phyloP scores from a whole-genome alignment of 306 rosid genomes.

The Vicia villosa region DNA sequence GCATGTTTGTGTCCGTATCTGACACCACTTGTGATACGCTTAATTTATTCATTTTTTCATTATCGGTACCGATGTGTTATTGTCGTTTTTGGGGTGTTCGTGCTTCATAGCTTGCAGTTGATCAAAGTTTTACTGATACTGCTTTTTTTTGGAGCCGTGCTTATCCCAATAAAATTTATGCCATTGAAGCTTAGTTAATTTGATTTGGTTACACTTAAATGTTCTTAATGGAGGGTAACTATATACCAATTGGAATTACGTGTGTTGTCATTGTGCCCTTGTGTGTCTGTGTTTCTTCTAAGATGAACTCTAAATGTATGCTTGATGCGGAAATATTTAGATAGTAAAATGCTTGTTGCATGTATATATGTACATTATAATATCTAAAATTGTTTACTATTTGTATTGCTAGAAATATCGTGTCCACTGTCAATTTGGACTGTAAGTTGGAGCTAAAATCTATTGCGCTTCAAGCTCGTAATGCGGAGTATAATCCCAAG shows the following conservation, averaged over 20 bases:
- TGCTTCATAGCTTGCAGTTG: too few relatives aligned
- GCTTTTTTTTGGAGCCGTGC: not conserved
- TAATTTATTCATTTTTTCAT: too few relatives aligned
- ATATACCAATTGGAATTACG: not conserved
- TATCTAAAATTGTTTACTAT: not conserved
- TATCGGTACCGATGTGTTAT: too few relatives aligned
- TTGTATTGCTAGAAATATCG: slow-evolving; percentile 65
- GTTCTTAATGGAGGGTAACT: not conserved
- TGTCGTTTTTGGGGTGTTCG: too few relatives aligned
- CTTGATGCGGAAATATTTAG: not conserved
- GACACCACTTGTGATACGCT: too few relatives aligned
- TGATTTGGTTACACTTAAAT: not conserved
- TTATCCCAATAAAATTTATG: not conserved
- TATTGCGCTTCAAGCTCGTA: slow-evolving; percentile 89
- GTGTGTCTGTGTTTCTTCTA: not conserved
- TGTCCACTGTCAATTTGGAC: slow-evolving; percentile 88
- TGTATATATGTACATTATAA: slow-evolving; percentile 7
- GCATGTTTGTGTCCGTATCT: too few relatives aligned
- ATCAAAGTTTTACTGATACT: not conserved
- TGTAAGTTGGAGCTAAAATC: slow-evolving; percentile 92
- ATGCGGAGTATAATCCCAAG: slow-evolving; percentile 97
- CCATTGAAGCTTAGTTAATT: not conserved
- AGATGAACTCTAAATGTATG: slow-evolving; percentile 6
- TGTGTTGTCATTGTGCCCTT: not conserved
- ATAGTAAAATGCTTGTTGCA: slow-evolving; percentile 7